Evolutionary conservation across 2,329 filamentous ascomycete species (phyloP), one percentile per base, ranked within the genome.

Genomic region (Xylariaceae sp.): DNA sequence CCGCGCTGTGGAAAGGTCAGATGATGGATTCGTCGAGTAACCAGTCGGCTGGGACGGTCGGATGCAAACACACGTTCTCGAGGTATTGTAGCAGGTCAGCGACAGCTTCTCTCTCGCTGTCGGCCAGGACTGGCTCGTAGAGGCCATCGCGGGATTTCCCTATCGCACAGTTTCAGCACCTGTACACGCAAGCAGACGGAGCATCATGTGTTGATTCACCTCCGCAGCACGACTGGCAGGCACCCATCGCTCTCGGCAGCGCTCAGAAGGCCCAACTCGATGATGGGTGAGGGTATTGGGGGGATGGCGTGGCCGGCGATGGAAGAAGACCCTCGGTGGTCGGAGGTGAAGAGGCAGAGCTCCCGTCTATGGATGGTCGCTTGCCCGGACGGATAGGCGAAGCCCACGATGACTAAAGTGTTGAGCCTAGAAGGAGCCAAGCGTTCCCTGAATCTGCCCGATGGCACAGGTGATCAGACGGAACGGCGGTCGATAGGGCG

Each of bases 81-180:
- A 98, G 80, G 60, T 94, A 96, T 58, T 90, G 85, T 13, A 98
- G 71, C 39, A 98, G 71, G 59, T 98, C 92, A 46, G 92, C 89
- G 35, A 98, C 92, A 35, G 92, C 92, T 67, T 96, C 92, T 53
- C 92, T 79, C 66, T 98, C 92, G 65, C 84, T 94, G 57, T 98
- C 92, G 52, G 89, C 89, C 42, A 98, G 75, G 36, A 92, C 84
- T 33, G 83, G 82, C 59, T 92, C 85, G 59, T 90, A 89, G 45
- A 87, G 72, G 47, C 79, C 80, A 72, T 90, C 84, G 61, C 80
- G 80, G 61, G 82, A 76, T 64, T 80, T 83, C 55, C 80, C 83
- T 83, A 40, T 25, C 36, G 38, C 29, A 19, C n/a, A n/a, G n/a
- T 37, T 52, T 63, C 43, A 63, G 57, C 43, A 44, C 33, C 33